phyloP scores from a whole-genome alignment of 1,284 basidiomycete genomes.

The Phlebopus sp. region DNA sequence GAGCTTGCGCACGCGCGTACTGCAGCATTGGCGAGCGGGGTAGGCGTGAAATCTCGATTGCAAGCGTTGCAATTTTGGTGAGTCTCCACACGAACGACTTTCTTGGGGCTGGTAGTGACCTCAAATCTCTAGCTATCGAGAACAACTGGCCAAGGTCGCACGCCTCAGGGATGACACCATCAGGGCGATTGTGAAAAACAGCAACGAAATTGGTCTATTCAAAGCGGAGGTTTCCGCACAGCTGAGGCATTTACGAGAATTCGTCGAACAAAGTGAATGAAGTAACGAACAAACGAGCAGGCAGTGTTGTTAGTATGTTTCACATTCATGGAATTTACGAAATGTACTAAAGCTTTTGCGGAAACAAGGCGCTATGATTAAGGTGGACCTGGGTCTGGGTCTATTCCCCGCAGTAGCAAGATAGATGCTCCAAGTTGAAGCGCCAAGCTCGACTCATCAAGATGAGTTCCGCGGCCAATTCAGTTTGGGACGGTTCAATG shows the following conservation, averaged over 20 bases:
- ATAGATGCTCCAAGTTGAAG: no score
- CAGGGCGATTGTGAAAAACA: slow-evolving; percentile 76
- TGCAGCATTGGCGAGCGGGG: slow-evolving; percentile 71
- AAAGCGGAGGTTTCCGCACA: slow-evolving; percentile 72
- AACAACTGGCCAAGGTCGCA: slow-evolving; percentile 70
- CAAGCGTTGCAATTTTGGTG: slow-evolving; percentile 65
- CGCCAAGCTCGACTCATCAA: no score
- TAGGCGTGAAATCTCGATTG: slow-evolving; percentile 73
- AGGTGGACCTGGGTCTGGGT: no score
- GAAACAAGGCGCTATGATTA: no score
- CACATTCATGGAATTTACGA: no score
- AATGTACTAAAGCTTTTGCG: no score
- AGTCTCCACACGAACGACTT: slow-evolving; percentile 13
- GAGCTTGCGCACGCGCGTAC: slow-evolving; percentile 69
- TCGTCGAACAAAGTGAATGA: slow-evolving; percentile 57
- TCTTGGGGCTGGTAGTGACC: slow-evolving; percentile 3
- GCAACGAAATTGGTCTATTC: slow-evolving; percentile 74
- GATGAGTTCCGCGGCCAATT: no score
- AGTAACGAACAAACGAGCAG: no score
- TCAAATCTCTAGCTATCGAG: slow-evolving; percentile 53
- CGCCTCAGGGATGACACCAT: slow-evolving; percentile 73
- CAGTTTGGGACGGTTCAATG: no score
- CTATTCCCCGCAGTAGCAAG: no score
- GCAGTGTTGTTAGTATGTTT: no score
- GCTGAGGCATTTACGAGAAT: slow-evolving; percentile 61